Percentiles rank a stretch among this genome's conserved stretches.
Conservation (phyloP, 306 rosid species). For the Rosa rugosa region DNA sequence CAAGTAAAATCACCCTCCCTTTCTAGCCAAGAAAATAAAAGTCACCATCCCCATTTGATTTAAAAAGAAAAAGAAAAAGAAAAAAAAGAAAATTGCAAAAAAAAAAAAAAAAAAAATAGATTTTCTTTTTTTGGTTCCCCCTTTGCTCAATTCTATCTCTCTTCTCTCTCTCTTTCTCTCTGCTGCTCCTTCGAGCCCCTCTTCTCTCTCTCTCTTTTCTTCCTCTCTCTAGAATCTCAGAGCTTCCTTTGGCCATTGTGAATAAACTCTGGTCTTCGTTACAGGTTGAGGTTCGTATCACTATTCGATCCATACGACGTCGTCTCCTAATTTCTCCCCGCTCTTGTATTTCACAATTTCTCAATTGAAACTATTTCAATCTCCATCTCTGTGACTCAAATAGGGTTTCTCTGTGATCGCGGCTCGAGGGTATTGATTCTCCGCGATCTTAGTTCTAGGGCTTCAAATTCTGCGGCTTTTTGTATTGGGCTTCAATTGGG, state of each 20-base stretch:
- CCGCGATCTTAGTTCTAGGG: slow-evolving; percentile 39
- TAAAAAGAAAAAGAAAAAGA: background rate
- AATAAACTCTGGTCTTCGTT: slow-evolving; percentile 45
- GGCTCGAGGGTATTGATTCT: slow-evolving; percentile 32
- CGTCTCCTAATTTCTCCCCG: slow-evolving; percentile 9
- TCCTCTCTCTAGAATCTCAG: slow-evolving; percentile 66
- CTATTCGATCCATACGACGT: slow-evolving; percentile 55
- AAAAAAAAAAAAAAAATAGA: slow-evolving; percentile 5
- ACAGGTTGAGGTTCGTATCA: slow-evolving; percentile 59
- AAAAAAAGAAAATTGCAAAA: background rate
- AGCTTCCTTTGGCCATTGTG: slow-evolving; percentile 53
- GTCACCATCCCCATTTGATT: no score
- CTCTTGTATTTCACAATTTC: background rate
- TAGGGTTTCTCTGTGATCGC: slow-evolving; percentile 53
- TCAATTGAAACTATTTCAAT: background rate
- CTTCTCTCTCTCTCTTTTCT: slow-evolving; percentile 21
- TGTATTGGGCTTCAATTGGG: slow-evolving; percentile 28
- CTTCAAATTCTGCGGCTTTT: slow-evolving; percentile 24
- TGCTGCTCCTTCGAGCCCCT: slow-evolving; percentile 51
- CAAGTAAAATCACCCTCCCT: no score
- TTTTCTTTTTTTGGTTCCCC: slow-evolving; percentile 53
- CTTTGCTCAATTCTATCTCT: slow-evolving; percentile 43
- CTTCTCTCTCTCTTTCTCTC: slow-evolving; percentile 7
- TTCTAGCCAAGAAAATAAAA: no score
- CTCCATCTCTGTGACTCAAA: slow-evolving; percentile 12